Evolutionary conservation across 306 rosid genomes (phyloP).

Genomic region (Quercus dentata): DNA sequence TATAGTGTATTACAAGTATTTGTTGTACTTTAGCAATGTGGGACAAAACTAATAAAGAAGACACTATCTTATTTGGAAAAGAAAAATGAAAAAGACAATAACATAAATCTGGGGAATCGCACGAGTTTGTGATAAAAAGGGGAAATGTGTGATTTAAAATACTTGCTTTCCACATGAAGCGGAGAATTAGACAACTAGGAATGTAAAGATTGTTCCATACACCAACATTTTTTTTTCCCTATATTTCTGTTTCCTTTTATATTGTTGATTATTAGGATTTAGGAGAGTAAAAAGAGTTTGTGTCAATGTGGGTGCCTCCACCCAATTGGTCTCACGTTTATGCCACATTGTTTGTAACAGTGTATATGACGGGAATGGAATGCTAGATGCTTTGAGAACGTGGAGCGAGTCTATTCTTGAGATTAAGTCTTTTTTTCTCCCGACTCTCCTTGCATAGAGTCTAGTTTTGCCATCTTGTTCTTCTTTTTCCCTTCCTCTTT

Average conservation of each 20-base stretch:
- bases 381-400: too few relatives aligned
- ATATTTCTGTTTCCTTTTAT: neutral
- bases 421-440: too few relatives aligned
- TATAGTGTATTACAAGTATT: too few relatives aligned
- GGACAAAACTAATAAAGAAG: neutral
- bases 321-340: neutral
- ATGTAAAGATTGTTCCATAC: constrained; percentile 1
- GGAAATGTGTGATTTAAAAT: constrained; percentile 4
- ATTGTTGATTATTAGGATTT: neutral
- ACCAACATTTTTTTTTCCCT: neutral
- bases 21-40: neutral
- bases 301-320: neutral
- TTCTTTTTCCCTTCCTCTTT: too few relatives aligned
- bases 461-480: too few relatives aligned
- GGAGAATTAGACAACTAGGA: neutral
- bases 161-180: neutral
- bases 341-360: neutral
- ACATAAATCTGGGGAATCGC: neutral
- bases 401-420: too few relatives aligned
- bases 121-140: constrained; percentile 1
- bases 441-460: too few relatives aligned
- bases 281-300: neutral
- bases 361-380: too few relatives aligned
- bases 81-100: neutral
- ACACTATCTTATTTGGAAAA: neutral